Base-by-base conservation (phyloP, 495 filamentous ascomycete genomes). In the Aspergillus biplanus region DNA sequence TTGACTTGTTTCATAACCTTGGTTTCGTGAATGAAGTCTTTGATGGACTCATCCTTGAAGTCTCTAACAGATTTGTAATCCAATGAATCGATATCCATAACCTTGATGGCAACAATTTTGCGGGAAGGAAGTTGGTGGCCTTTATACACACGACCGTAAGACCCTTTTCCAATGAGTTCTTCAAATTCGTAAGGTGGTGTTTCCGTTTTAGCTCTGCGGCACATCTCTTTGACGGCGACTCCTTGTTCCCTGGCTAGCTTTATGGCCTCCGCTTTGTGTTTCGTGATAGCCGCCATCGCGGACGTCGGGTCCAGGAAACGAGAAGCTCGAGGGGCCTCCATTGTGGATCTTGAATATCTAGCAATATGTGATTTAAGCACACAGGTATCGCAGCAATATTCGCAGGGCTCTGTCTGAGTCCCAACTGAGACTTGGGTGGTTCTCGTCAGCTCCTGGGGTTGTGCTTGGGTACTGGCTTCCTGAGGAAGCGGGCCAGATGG, bases 111-210 rank as follows among this genome's bases (percentile, higher is more conserved):
- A 4, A 97, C 92, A 21, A 94, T 71, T 18, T 83, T 74, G 31
- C 85, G 82, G 0, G 82, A 84, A n/a, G 83, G 75, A 75, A 76
- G 74, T 79, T 88, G 63, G 69, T 68, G 71, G 21, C 86, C 92
- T 75, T 95, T 97, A 82, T 93, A 99, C 8, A 99, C 95, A 39
- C 93, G 88, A 16, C 95, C 96, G 76, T 92, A 98, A 5, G 89
- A 88, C n/a, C 95, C 95, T 74, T 97, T 98, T 18, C 95, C 95
- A 62, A 97, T 94, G 59, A 98, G 78, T 73, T 98, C 94, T 42
- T 90, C 82, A 46, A 99, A 91, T 12, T 86, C 86, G 66, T 96
- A 99, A 1, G 85, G 84, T 11, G 83, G 83, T 3, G 75, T 66
- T 11, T 81, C 76, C 0, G 76, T 73, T 64, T 81, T 80, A 16